Evolutionary conservation across 768 basidiomycete genomes (phyloP).

Genomic region (Austroboletus eburneus): DNA sequence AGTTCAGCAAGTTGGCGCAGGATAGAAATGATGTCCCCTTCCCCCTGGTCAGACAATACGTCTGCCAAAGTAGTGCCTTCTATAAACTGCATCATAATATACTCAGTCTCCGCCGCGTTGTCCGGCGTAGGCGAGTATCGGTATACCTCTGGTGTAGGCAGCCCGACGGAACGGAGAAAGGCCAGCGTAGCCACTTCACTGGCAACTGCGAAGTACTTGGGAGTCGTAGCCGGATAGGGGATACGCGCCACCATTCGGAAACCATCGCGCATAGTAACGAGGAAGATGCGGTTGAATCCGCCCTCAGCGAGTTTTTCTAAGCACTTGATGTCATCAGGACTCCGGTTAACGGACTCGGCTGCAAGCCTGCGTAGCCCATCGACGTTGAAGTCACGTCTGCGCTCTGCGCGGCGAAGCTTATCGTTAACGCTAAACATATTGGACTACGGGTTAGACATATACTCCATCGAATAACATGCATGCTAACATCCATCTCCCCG

Average conservation of each 20-base stretch:
- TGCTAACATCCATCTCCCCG: conserved; percentile 43
- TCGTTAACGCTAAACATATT: conserved; percentile 37
- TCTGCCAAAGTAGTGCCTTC: background rate
- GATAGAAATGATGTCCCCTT: background rate
- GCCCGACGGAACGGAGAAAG: conserved; percentile 1
- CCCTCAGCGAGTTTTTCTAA: conserved; percentile 42
- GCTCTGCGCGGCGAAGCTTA: conserved; percentile 45
- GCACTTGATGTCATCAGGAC: conserved; percentile 34
- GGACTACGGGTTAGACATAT: conserved; percentile 28
- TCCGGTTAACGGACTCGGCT: conserved; percentile 39
- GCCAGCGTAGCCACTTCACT: conserved; percentile 5
- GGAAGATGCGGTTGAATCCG: conserved; percentile 30
- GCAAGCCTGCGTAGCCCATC: conserved; percentile 35
- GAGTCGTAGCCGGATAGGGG: background rate
- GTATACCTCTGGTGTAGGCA: background rate
- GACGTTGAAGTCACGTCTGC: conserved; percentile 39
- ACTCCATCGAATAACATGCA: conserved; percentile 25
- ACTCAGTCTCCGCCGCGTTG: conserved; percentile 20
- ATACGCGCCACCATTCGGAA: conserved; percentile 12
- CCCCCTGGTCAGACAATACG: background rate
- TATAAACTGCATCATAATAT: conserved; percentile 2
- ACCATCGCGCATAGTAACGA: conserved; percentile 24
- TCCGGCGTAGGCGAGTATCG: background rate
- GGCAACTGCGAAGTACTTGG: conserved; percentile 3
- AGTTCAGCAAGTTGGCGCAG: background rate